Evolutionary conservation across 306 rosid species (phyloP).

Genomic region (Quercus bicolor): DNA sequence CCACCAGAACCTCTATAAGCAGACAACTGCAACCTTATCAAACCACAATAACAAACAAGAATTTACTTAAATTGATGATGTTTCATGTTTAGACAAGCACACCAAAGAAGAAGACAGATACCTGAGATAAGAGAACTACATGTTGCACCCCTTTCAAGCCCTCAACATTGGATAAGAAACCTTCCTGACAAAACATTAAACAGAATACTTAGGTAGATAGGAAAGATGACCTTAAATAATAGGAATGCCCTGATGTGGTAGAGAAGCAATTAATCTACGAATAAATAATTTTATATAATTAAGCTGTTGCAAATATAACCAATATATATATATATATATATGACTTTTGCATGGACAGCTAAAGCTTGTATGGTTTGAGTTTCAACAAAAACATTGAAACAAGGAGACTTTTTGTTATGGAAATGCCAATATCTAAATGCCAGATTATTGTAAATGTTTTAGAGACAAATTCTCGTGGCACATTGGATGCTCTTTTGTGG

Average conservation of each 20-base stretch:
- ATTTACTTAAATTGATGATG: not conserved
- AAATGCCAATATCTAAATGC: not conserved
- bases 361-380: not conserved
- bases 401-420: not conserved
- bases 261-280: not conserved
- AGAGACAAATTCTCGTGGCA: not conserved
- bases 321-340: too few species aligned
- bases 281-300: not conserved
- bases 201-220: not conserved
- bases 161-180: constrained; percentile 64
- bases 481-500: not conserved
- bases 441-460: not conserved
- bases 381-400: not conserved
- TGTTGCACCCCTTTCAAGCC: constrained; percentile 74
- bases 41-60: constrained; percentile 33
- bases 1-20: constrained; percentile 73
- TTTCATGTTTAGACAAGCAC: not conserved
- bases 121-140: constrained; percentile 84
- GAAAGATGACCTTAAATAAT: not conserved
- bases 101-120: constrained; percentile 25
- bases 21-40: constrained; percentile 86
- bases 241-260: not conserved
- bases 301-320: not conserved
- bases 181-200: constrained; percentile 51
- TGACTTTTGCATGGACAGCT: not conserved